Evolutionary conservation across 192 early-diverging fungal species (phyloP).

Genomic region (Coemansia sp.): DNA sequence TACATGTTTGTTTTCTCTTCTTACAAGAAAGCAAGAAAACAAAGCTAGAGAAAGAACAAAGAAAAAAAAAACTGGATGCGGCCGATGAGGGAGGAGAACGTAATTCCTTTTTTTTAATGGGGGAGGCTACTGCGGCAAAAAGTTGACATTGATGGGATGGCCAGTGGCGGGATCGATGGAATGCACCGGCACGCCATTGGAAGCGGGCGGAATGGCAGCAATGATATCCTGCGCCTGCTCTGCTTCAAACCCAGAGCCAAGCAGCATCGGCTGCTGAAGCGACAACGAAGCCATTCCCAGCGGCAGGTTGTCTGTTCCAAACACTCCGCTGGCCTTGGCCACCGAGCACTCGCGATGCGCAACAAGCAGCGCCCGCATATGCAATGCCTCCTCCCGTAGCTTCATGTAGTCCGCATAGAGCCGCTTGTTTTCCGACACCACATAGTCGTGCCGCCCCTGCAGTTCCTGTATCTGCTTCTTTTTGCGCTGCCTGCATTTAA

Average conservation of each 20-base stretch:
- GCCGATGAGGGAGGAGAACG: too few relatives aligned
- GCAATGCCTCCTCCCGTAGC: constrained; percentile 73
- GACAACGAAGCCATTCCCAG: constrained; percentile 22
- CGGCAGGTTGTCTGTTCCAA: constrained; percentile 53
- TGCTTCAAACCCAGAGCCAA: constrained; percentile 11
- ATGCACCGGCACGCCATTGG: constrained; percentile 34
- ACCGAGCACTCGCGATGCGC: constrained; percentile 79
- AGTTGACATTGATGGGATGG: constrained; percentile 1
- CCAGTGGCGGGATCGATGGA: constrained; percentile 16
- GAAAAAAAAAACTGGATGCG: too few relatives aligned
- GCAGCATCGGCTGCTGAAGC: constrained; percentile 22
- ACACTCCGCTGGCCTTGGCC: constrained; percentile 67
- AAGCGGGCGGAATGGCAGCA: constrained; percentile 38
- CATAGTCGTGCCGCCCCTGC: constrained; percentile 58
- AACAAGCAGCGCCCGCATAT: constrained; percentile 72
- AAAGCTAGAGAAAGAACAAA: too few relatives aligned
- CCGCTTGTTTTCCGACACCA: constrained; percentile 45
- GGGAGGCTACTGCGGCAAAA: neutral
- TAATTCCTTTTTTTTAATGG: too few relatives aligned
- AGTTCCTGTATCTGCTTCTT: constrained; percentile 86
- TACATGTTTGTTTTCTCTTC: too few relatives aligned
- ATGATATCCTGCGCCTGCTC: constrained; percentile 44
- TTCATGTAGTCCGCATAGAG: constrained; percentile 34
- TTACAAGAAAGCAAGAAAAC: too few relatives aligned
- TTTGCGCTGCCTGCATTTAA: constrained; percentile 92